Percentiles rank a stretch among this genome's conserved stretches.
These are phyloP conservation scores for Phlebopus sp. DNA, from an alignment of 1,284 basidiomycete species.

Conservation along the genomic window DNA sequence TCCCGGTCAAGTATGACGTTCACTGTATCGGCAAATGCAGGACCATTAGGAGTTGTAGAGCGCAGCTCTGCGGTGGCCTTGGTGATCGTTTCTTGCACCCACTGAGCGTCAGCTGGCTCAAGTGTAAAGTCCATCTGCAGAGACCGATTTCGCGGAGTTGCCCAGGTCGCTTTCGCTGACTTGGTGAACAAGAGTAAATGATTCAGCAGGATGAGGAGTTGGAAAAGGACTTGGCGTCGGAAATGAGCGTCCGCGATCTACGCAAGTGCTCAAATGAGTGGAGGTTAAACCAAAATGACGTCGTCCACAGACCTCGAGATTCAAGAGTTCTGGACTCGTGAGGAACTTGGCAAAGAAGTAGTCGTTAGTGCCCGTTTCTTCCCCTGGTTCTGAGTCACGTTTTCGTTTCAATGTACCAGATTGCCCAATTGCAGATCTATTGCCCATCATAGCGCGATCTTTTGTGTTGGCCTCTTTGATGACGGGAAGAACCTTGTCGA, in stretches of 20 bases:
- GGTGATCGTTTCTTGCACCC: conserved; percentile 67
- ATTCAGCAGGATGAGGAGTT: conserved; percentile 78
- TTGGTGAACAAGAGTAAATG: conserved; percentile 80
- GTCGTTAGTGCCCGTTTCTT: conserved; percentile 51
- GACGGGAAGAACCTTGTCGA: conserved; percentile 68
- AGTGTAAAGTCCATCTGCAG: conserved; percentile 79
- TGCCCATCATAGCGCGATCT: conserved; percentile 80
- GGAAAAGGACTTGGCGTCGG: conserved; percentile 88
- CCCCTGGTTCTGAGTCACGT: conserved; percentile 52
- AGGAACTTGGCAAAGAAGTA: conserved; percentile 93
- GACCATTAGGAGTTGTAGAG: conserved; percentile 71
- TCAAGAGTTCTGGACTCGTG: conserved; percentile 81
- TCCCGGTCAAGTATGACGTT: conserved; percentile 71
- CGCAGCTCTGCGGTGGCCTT: conserved; percentile 69
- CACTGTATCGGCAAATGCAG: conserved; percentile 71
- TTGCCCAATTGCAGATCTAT: conserved; percentile 42
- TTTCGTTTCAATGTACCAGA: conserved; percentile 56
- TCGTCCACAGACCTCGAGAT: conserved; percentile 66
- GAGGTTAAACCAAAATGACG: conserved; percentile 1
- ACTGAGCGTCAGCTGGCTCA: conserved; percentile 60
- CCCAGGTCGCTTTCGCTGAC: conserved; percentile 60
- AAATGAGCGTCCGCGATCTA: conserved; percentile 87
- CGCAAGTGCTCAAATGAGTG: conserved; percentile 8
- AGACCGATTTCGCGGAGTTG: conserved; percentile 61
- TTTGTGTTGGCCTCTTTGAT: conserved; percentile 83